These are phyloP conservation scores for Boletellus sp. DNA, from an alignment of 1,284 basidiomycete species.

Conservation along the genomic window DNA sequence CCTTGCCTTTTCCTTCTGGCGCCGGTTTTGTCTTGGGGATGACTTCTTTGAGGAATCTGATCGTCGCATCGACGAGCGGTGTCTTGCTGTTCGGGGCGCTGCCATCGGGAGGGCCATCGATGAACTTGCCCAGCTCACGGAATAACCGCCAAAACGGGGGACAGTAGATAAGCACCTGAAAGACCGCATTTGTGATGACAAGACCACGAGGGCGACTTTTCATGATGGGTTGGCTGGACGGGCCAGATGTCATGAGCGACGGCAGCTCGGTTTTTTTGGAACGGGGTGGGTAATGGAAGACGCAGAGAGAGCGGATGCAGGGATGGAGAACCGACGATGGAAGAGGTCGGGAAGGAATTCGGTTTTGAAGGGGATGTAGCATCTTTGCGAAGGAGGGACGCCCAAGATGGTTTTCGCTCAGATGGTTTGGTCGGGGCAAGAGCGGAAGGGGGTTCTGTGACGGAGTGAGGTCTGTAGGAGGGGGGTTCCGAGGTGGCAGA, in stretches of 20 bases:
- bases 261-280: conserved; percentile 54
- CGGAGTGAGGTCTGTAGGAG: no score
- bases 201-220: conserved; percentile 75
- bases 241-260: conserved; percentile 52
- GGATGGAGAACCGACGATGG: conserved; percentile 67
- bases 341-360: conserved; percentile 55
- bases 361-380: conserved; percentile 38
- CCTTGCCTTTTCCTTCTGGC: conserved; percentile 33
- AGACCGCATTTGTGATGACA: conserved; percentile 90
- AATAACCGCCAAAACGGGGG: conserved; percentile 84
- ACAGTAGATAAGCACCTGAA: conserved; percentile 90
- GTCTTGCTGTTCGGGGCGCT: conserved; percentile 51
- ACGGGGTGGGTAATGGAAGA: conserved; percentile 32
- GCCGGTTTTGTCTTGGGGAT: conserved; percentile 27
- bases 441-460: background rate
- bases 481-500: no score
- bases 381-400: conserved; percentile 59
- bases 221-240: conserved; percentile 27
- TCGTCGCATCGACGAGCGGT: conserved; percentile 80
- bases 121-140: conserved; percentile 60
- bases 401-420: conserved; percentile 57
- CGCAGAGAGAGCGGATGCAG: conserved; percentile 35
- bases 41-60: conserved; percentile 84
- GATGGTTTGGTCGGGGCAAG: conserved; percentile 24
- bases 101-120: conserved; percentile 33